Evolutionary conservation across 2,329 filamentous ascomycete species (phyloP).

Genomic region (Pezicula radicicola): DNA sequence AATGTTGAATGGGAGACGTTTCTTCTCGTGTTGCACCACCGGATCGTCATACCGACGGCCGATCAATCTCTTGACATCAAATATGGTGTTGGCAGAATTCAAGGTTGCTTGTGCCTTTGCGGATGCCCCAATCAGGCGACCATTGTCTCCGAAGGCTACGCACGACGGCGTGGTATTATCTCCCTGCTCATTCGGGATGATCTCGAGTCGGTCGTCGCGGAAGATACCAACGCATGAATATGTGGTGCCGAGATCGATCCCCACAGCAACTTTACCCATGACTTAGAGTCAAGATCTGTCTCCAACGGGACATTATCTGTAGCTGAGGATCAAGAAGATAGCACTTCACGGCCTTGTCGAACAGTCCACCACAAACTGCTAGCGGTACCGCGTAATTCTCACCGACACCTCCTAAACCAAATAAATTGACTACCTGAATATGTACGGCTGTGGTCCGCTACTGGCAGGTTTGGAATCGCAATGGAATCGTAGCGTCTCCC

Average conservation of each 20-base stretch:
- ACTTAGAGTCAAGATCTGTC: too few species aligned
- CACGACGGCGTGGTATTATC: slow-evolving; percentile 9
- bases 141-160: slow-evolving; percentile 12
- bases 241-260: slow-evolving; percentile 9
- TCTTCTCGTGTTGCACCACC: slow-evolving; percentile 2
- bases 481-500: too few species aligned
- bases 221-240: slow-evolving; percentile 5
- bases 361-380: too few species aligned
- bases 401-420: too few species aligned
- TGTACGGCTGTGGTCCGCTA: too few species aligned
- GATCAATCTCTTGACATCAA: slow-evolving; percentile 7
- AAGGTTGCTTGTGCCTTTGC: slow-evolving; percentile 9
- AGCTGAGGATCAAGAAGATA: too few species aligned
- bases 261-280: slow-evolving; percentile 5
- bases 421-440: too few species aligned
- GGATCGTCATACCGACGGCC: slow-evolving; percentile 7
- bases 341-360: too few species aligned
- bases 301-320: too few species aligned
- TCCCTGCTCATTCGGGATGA: slow-evolving; percentile 12
- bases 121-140: slow-evolving; percentile 8
- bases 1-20: slow-evolving; percentile 5
- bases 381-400: too few species aligned
- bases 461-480: too few species aligned
- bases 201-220: slow-evolving; percentile 2
- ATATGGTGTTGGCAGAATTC: slow-evolving; percentile 9